Evolutionary conservation across 2,329 filamentous ascomycete genomes (phyloP), one percentile per base, ranked within the genome.

Genomic region (Aspergillus novoparasiticus): DNA sequence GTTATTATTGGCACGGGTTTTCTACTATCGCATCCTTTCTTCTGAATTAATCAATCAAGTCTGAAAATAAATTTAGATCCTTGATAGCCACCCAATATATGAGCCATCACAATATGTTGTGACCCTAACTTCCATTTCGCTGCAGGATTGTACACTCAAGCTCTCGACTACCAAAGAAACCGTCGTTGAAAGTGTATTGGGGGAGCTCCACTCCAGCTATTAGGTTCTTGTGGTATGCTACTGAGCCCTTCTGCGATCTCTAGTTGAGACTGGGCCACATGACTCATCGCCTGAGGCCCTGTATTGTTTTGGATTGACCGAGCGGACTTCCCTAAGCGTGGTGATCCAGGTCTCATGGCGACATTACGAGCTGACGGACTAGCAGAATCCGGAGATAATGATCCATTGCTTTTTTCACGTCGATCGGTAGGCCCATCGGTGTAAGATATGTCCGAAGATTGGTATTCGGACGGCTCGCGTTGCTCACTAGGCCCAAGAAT

Each of bases 131-230:
- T 12, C 34, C 12, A 43, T 32, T 1, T 32, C 30, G 30, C 30
- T 32, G 1, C 30, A 9, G 9, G 4, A 21, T 43, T 11, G 19
- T 45, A 23, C n/a, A 5, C 3, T 14, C 43, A 28, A 10, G 16
- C 6, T 50, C 11, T 32, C 1, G 9, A 19, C 56, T 67, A 77
- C 74, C 75, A 76, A n/a, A 76, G 66, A 63, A 76, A 77, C 34
- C 70, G 69, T 9, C 69, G 68, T 64, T 77, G 74, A 56, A 76
- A 76, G 30, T 68, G 66, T n/a, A 69, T 53, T 0, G 73, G 68
- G 6, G 75, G 75, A 9, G 74, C 75, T 32, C 66, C 74, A 55
- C 69, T 65, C 75, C 75, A 76, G 2, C 62, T 61, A 51, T 68
- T 76, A 28, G 64, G 57, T 28, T 58, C 66, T 14, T 68, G 66